phyloP scores from a whole-genome alignment of 768 basidiomycete genomes.

The Hypholoma fasciculare region DNA sequence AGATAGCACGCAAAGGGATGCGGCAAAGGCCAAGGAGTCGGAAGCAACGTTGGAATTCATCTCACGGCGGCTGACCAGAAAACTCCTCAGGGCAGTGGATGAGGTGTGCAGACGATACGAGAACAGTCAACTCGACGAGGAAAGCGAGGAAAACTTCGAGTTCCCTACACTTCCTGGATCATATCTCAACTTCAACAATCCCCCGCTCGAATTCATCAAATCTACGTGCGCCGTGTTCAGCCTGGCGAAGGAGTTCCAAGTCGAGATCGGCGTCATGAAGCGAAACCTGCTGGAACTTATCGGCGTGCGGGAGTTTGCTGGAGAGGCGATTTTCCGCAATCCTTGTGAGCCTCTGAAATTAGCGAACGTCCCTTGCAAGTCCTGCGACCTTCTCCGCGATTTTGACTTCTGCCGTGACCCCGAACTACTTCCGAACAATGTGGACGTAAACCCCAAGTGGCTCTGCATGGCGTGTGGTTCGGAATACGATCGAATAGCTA shows the following conservation, averaged over 20 bases:
- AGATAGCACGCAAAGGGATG: conserved; percentile 66
- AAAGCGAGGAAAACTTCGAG: conserved; percentile 53
- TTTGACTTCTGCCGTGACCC: conserved; percentile 96
- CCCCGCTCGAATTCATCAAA: conserved; percentile 88
- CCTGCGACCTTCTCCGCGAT: conserved; percentile 83
- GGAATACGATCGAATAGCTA: conserved; percentile 85
- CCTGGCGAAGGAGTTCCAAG: conserved; percentile 76
- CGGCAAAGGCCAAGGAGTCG: conserved; percentile 65
- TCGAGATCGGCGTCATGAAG: conserved; percentile 88
- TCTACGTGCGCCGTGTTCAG: conserved; percentile 79
- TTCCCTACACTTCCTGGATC: conserved; percentile 92
- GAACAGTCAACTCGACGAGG: conserved; percentile 57
- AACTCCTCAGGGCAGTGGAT: conserved; percentile 69
- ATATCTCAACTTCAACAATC: conserved; percentile 75
- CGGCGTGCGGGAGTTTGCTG: conserved; percentile 83
- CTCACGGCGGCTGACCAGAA: conserved; percentile 75
- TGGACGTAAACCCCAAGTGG: conserved; percentile 60
- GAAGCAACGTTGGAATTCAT: conserved; percentile 77
- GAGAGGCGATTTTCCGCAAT: conserved; percentile 84
- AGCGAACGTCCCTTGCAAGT: conserved; percentile 83
- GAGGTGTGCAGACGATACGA: conserved; percentile 61
- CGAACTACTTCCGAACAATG: conserved; percentile 66
- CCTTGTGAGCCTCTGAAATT: conserved; percentile 89
- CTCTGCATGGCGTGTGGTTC: conserved; percentile 70
- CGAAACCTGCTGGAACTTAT: conserved; percentile 88